A percentile compares a stretch with the other conserved stretches of the same genome.
Evolutionary conservation across 2,329 filamentous ascomycete genomes (phyloP).

Genomic region (Periconia digitata): DNA sequence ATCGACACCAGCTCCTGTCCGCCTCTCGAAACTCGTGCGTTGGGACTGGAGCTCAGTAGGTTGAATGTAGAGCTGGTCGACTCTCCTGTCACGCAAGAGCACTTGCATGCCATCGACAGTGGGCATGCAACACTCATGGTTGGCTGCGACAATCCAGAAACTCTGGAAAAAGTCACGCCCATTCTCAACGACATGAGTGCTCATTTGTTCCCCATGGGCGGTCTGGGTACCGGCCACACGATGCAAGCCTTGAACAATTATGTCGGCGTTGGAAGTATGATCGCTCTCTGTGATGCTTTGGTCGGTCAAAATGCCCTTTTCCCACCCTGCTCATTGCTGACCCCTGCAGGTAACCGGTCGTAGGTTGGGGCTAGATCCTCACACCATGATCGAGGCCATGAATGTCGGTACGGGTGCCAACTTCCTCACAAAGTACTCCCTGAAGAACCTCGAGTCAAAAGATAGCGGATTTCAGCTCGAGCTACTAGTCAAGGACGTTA

Average conservation of each 20-base stretch:
- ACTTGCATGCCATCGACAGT: constrained; percentile 38
- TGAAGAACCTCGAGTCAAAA: constrained; percentile 27
- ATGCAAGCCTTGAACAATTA: constrained; percentile 45
- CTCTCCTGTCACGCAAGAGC: constrained; percentile 41
- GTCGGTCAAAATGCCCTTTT: constrained; percentile 2
- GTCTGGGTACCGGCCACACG: constrained; percentile 37
- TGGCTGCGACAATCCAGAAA: constrained; percentile 24
- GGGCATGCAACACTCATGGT: constrained; percentile 41
- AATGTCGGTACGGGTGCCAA: constrained; percentile 46
- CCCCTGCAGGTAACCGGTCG: constrained; percentile 29
- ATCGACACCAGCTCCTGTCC: constrained; percentile 41
- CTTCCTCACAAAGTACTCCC: constrained; percentile 39
- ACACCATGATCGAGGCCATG: constrained; percentile 45
- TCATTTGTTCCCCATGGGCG: constrained; percentile 41
- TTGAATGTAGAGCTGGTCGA: constrained; percentile 37
- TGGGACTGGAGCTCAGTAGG: constrained; percentile 34
- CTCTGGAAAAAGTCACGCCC: constrained; percentile 34
- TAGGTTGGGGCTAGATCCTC: constrained; percentile 40
- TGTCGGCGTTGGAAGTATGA: constrained; percentile 37
- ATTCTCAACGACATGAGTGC: constrained; percentile 37
- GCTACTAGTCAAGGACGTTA: constrained; percentile 40
- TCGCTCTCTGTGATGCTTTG: constrained; percentile 34
- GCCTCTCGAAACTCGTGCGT: constrained; percentile 37
- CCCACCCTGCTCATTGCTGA: neutral
- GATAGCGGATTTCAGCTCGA: constrained; percentile 39